Conservation (phyloP, 1,284 basidiomycete species). For the Caloboletus firmus region DNA sequence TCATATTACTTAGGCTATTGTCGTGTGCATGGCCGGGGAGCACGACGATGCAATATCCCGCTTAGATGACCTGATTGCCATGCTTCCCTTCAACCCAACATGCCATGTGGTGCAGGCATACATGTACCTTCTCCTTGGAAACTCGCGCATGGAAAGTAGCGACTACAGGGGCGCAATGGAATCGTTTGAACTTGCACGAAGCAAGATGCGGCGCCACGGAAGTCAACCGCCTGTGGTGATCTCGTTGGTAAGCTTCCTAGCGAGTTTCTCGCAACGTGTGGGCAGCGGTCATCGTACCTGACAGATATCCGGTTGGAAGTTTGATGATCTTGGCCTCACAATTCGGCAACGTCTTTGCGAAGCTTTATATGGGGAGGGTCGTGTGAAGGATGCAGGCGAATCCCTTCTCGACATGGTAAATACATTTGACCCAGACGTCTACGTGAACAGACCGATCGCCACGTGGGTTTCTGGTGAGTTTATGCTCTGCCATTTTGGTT, state of each 20-base stretch:
- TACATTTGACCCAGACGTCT: background rate
- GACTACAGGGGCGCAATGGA: background rate
- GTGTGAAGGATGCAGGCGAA: background rate
- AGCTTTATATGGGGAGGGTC: slow-evolving; percentile 1
- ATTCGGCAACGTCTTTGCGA: background rate
- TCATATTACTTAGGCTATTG: background rate
- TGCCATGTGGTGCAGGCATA: background rate
- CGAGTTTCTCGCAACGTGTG: background rate
- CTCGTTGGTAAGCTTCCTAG: background rate
- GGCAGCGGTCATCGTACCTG: background rate
- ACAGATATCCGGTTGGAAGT: slow-evolving; percentile 12
- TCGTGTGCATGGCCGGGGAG: background rate
- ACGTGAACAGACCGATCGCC: background rate
- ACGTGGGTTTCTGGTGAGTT: slow-evolving; percentile 1
- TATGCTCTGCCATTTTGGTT: no score
- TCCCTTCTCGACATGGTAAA: background rate
- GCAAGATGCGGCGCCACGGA: background rate
- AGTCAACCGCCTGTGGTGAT: background rate
- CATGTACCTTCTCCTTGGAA: background rate
- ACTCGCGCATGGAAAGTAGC: background rate
- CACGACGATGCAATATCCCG: background rate
- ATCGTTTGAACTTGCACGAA: background rate
- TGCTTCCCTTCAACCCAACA: background rate
- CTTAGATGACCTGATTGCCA: background rate
- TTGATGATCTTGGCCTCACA: background rate